A percentile compares a stretch with the other conserved stretches of the same genome.
Evolutionary conservation across 2,329 filamentous ascomycete species (phyloP).

Genomic region (Epichloe scottii): DNA sequence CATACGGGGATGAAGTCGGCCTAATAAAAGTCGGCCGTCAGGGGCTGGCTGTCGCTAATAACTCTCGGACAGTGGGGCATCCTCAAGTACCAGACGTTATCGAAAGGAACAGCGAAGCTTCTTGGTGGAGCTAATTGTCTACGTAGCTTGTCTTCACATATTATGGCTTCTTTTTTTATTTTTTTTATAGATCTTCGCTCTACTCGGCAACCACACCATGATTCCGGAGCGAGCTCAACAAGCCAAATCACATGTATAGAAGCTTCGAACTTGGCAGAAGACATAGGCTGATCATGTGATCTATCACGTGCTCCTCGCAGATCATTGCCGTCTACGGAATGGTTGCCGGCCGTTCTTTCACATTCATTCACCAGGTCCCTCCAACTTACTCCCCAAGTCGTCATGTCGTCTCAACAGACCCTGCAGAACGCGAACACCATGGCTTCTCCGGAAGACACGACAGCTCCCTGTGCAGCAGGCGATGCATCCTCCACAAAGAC

Average conservation of each 20-base stretch:
- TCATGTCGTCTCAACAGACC: not conserved
- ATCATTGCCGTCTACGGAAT: not conserved
- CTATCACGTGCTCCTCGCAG: not conserved
- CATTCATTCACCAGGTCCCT: not conserved
- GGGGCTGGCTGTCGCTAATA: not conserved
- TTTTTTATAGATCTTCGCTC: too few species aligned
- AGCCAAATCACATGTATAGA: too few species aligned
- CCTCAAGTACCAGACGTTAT: not conserved
- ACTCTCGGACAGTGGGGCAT: not conserved
- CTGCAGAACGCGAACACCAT: not conserved
- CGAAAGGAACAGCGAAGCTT: not conserved
- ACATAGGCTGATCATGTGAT: not conserved
- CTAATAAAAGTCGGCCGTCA: not conserved
- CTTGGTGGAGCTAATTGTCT: not conserved
- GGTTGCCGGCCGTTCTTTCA: not conserved
- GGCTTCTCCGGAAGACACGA: constrained; percentile 1
- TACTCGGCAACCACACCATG: not conserved
- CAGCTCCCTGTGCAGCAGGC: not conserved
- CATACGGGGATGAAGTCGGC: too few species aligned
- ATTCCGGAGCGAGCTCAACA: too few species aligned
- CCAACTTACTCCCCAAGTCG: not conserved
- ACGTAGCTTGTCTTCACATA: not conserved
- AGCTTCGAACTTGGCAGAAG: too few species aligned
- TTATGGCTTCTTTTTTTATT: too few species aligned
- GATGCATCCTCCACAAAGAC: constrained; percentile 30